Conservation (phyloP, 495 filamentous ascomycete genomes). For the Neurospora sublineolata region DNA sequence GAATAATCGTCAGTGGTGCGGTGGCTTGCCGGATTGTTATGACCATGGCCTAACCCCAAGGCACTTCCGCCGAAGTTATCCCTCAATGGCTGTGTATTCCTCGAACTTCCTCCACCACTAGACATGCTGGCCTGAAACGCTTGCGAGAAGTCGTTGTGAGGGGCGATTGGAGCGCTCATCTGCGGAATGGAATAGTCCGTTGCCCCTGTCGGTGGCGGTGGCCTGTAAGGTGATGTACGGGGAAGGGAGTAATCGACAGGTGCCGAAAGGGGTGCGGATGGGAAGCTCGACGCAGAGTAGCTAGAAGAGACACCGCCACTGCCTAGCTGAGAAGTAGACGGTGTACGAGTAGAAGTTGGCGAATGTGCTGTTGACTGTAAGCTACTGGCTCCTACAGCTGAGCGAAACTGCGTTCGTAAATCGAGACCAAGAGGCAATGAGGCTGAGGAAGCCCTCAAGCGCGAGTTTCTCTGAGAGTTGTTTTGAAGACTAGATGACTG, state of each 20-base stretch:
- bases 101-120: constrained; percentile 25
- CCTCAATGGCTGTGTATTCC: constrained; percentile 28
- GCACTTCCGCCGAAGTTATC: constrained; percentile 33
- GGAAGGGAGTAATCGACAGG: constrained; percentile 43
- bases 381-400: constrained; percentile 27
- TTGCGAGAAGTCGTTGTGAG: constrained; percentile 40
- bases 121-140: constrained; percentile 37
- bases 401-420: constrained; percentile 38
- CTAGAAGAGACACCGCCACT: constrained; percentile 24
- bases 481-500: constrained; percentile 29
- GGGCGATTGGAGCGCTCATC: constrained; percentile 44
- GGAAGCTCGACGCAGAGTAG: constrained; percentile 37
- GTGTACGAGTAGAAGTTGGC: constrained; percentile 22
- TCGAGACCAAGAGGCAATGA: constrained; percentile 36
- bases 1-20: constrained; percentile 26
- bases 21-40: constrained; percentile 21
- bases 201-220: constrained; percentile 15
- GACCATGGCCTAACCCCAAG: constrained; percentile 24
- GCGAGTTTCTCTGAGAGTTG: constrained; percentile 30
- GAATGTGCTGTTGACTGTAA: constrained; percentile 30
- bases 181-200: constrained; percentile 42
- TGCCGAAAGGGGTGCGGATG: constrained; percentile 41
- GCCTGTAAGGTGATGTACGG: constrained; percentile 30
- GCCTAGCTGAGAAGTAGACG: constrained; percentile 29
- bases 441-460: constrained; percentile 36